Evolutionary conservation across 2,329 filamentous ascomycete species (phyloP).

Genomic region (Claviceps paspali): DNA sequence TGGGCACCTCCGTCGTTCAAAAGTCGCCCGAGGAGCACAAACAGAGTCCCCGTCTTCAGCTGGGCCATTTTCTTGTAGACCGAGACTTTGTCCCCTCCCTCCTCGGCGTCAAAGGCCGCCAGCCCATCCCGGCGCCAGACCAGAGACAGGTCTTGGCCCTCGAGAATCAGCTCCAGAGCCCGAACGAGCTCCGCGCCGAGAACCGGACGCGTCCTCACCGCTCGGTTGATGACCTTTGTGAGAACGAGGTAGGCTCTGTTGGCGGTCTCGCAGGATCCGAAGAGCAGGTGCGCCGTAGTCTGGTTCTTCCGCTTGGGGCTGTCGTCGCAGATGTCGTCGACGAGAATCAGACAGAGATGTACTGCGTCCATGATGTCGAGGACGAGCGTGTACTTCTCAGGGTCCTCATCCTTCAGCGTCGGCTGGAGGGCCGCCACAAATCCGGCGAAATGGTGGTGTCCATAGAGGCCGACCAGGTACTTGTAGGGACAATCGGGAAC

Average conservation of each 20-base stretch:
- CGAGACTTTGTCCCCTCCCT: constrained; percentile 1
- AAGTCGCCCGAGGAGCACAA: constrained; percentile 7
- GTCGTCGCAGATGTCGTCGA: constrained; percentile 9
- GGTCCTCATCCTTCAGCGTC: constrained; percentile 1
- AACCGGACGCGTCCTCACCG: constrained; percentile 5
- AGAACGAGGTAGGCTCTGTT: constrained; percentile 8
- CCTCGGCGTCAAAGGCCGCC: constrained; percentile 3
- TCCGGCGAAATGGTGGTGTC: constrained; percentile 6
- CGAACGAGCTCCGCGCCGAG: constrained; percentile 6
- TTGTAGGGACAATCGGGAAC: constrained; percentile 6
- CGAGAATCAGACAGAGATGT: constrained; percentile 8
- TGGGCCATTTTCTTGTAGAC: constrained; percentile 7
- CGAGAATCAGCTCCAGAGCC: constrained; percentile 7
- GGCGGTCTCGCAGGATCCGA: constrained; percentile 7
- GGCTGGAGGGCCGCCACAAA: constrained; percentile 6
- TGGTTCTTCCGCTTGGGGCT: constrained; percentile 8
- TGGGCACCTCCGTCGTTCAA: constrained; percentile 5
- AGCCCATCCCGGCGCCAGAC: constrained; percentile 8
- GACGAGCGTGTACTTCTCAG: constrained; percentile 5
- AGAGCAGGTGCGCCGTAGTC: constrained; percentile 7
- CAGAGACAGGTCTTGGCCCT: constrained; percentile 8
- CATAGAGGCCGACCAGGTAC: constrained; percentile 7
- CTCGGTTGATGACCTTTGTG: constrained; percentile 7
- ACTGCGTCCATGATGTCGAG: constrained; percentile 9
- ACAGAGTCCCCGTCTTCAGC: constrained; percentile 8